A percentile compares a stretch with the other conserved stretches of the same genome.
Evolutionary conservation across 176 grass and related monocot genomes (phyloP).

Genomic region (Triticum dicoccoides): DNA sequence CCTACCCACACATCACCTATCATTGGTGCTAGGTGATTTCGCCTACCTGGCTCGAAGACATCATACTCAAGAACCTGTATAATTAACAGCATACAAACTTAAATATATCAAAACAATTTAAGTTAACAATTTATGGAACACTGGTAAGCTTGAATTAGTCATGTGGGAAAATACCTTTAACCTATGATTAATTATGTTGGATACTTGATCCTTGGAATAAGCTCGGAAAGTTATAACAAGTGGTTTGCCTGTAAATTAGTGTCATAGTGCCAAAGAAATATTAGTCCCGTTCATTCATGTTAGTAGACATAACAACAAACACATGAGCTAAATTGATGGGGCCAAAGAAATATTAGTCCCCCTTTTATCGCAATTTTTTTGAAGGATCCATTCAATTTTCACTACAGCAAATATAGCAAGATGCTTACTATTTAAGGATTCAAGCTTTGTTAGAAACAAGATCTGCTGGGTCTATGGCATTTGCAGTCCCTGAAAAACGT

Average conservation of each 20-base stretch:
- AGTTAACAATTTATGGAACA: neutral
- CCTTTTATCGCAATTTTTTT: neutral
- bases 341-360: too few relatives aligned
- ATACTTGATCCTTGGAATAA: conserved; percentile 92
- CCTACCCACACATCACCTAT: too few relatives aligned
- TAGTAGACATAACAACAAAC: conserved; percentile 3
- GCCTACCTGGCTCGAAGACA: conserved; percentile 56
- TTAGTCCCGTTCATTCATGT: neutral
- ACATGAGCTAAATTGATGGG: neutral
- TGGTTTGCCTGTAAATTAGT: conserved; percentile 70
- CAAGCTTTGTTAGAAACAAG: conserved; percentile 87
- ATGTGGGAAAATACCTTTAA: conserved; percentile 44
- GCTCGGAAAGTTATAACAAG: conserved; percentile 70
- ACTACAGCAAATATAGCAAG: neutral
- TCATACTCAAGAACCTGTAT: conserved; percentile 73
- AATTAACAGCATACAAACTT: conserved; percentile 12
- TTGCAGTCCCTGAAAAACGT: conserved; percentile 74
- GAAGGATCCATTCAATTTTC: neutral
- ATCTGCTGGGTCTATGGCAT: conserved; percentile 90
- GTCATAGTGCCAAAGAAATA: neutral
- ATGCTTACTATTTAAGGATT: conserved; percentile 87
- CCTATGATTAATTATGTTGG: conserved; percentile 76
- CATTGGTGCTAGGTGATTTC: too few relatives aligned
- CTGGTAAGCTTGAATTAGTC: neutral
- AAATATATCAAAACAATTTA: neutral